Percentiles rank a stretch among this genome's conserved stretches.
Evolutionary conservation across 2,329 filamentous ascomycete species (phyloP).

Genomic region (Stachybotrys echinatus): DNA sequence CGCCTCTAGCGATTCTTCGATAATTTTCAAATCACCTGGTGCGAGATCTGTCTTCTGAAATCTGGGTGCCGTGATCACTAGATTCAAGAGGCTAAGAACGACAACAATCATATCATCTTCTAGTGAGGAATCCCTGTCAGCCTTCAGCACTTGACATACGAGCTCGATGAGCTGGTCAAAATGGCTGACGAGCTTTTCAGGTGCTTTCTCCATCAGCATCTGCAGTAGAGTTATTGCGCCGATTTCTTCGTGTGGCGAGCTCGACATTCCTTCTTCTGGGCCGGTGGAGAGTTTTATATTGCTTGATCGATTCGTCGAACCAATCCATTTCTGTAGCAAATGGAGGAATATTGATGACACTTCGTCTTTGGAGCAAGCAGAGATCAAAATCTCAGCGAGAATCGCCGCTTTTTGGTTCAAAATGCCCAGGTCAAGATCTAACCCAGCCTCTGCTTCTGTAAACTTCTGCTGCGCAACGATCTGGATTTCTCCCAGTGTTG

Average conservation of each 20-base stretch:
- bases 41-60: constrained; percentile 47
- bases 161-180: constrained; percentile 62
- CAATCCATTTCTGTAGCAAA: constrained; percentile 55
- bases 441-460: constrained; percentile 3
- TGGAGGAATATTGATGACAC: constrained; percentile 56
- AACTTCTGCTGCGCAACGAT: constrained; percentile 31
- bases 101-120: constrained; percentile 46
- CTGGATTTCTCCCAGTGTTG: constrained; percentile 43
- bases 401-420: constrained; percentile 42
- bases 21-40: constrained; percentile 31
- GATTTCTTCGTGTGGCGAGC: constrained; percentile 42
- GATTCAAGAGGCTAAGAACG: constrained; percentile 55
- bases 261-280: constrained; percentile 17
- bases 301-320: constrained; percentile 14
- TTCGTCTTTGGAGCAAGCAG: constrained; percentile 48
- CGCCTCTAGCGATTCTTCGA: constrained; percentile 43
- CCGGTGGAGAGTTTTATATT: constrained; percentile 20
- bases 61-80: constrained; percentile 51
- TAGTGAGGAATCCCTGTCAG: constrained; percentile 32
- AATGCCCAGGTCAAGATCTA: constrained; percentile 32
- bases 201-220: constrained; percentile 57
- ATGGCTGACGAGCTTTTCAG: constrained; percentile 57
- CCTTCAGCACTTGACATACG: constrained; percentile 52
- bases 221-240: constrained; percentile 59
- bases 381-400: constrained; percentile 44